Base-by-base conservation (phyloP, 1,284 basidiomycete species). In the Papiliotrema terrestris region DNA sequence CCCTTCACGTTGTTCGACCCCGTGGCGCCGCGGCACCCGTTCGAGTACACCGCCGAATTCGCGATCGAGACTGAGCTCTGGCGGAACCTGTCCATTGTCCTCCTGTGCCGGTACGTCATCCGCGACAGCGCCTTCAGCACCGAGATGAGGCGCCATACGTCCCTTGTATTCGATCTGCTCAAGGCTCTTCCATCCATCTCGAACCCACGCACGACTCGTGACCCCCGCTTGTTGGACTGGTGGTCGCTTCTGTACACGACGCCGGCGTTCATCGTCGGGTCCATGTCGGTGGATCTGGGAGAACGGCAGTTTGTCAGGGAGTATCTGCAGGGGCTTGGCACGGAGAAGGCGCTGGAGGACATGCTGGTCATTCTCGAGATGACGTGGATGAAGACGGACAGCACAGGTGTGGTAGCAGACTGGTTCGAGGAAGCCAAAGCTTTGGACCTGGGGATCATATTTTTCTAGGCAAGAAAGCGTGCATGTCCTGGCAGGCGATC, bases 51-150 rank as follows among this genome's bases (percentile, higher is more conserved):
- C 19, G 49, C 38, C 5, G 49, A 51, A 29, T 25, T 51, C 17
- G 49, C 49, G 13, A 39, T 51, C 49, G 49, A 51, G 38, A 20
- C 22, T 9, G 49, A 51, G 39, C 41, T 51, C 17, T 51, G 49
- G 49, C 49, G 49, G 3, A 51, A 38, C 39, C 49, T 51, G 15
- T 37, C 38, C 17, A 25, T 51, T 8, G 29, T 51, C 6, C 49
- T 51, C 22, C 37, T 51, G 11, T 19, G 35, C 23, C 49, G 49
- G n/a, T 23, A 51, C n/a, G 20, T 51, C 20, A 19, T 42, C 49
- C 9, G n/a, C 23, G 26, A 25, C 2, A 20, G 35, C 8, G 23
- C 32, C 14, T 43, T 42, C 20, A 23, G 26, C 6, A 37, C 37
- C 6, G 39, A 32, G 9, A 43, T 51, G 23, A 20, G 49, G 49